Evolutionary conservation across 2,329 filamentous ascomycete species (phyloP), one percentile per base, ranked within the genome.

Genomic region (Aspergillus ibericus): DNA sequence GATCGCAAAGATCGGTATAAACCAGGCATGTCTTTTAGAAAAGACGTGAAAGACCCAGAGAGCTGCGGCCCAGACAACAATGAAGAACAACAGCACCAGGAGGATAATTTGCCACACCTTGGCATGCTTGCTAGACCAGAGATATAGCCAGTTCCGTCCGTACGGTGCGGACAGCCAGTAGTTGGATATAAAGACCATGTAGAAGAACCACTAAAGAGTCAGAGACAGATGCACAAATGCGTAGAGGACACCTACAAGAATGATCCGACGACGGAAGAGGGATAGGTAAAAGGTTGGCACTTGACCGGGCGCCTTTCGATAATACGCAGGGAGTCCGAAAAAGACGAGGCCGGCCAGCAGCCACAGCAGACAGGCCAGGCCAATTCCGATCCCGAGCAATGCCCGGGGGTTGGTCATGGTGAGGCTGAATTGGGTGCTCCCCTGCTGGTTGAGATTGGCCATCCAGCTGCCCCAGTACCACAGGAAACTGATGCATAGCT

Each of bases 121-220:
- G 2, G 83, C 82, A 64, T 84, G 80, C 32, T 81, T 74, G 16
- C 82, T 83, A 51, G 76, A 77, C 81, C 84, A 88, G 12, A 88
- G 79, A 13, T 53, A 89, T 32, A 77, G 75, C 86, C 86, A 89
- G 70, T 86, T 88, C 51, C 86, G 82, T 40, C 86, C 86, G 65
- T 87, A 88, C 1, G 83, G 85, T 0, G 86, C 81, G 13, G 83
- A 84, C 16, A 88, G 79, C 76, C 85, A 88, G 78, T 85, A 87
- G 72, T 88, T 88, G 68, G 88, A 85, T 32, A 88, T 75, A 59
- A 87, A 74, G 32, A 88, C 83, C 6, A 83, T 81, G 59, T 85
- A 72, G 72, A 88, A 84, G 74, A 87, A 88, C 51, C 51, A 53
- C 51, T 53, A 32, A n/a, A 84, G 0, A 86, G 87, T 85, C 85